Evolutionary conservation across 495 filamentous ascomycete genomes (phyloP).

Genomic region (Penicillium ucsense): DNA sequence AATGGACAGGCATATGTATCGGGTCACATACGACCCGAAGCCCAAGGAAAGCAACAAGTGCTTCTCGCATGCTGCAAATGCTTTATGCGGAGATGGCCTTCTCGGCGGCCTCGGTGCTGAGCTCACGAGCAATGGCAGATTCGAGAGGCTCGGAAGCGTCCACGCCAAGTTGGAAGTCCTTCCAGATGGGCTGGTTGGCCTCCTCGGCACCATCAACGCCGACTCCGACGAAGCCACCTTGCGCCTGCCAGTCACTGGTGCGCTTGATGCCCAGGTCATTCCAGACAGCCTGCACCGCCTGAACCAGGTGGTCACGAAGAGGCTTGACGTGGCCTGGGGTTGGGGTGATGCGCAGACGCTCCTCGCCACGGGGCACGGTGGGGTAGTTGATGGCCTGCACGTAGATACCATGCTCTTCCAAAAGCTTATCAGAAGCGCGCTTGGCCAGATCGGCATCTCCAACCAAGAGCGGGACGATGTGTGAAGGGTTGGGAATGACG

Average conservation of each 20-base stretch:
- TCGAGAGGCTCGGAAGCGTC: constrained; percentile 32
- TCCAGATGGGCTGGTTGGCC: constrained; percentile 68
- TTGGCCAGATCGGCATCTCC: constrained; percentile 92
- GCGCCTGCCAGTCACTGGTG: constrained; percentile 77
- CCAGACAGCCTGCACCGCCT: constrained; percentile 82
- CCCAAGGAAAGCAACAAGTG: constrained; percentile 1
- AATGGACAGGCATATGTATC: too few relatives aligned
- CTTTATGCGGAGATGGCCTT: not conserved
- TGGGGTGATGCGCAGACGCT: constrained; percentile 88
- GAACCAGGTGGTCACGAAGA: constrained; percentile 75
- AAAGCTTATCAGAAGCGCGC: constrained; percentile 75
- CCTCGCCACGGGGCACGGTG: constrained; percentile 91
- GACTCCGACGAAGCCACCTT: constrained; percentile 91
- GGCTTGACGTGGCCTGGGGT: constrained; percentile 82
- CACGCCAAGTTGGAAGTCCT: constrained; percentile 73
- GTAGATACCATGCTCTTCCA: constrained; percentile 85
- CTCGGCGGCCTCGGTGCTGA: constrained; percentile 15
- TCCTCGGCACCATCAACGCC: constrained; percentile 54
- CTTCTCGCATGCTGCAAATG: too few relatives aligned
- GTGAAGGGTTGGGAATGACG: constrained; percentile 95
- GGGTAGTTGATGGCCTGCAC: constrained; percentile 99
- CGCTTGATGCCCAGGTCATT: constrained; percentile 78
- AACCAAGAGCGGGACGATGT: constrained; percentile 91
- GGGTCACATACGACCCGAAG: too few relatives aligned
- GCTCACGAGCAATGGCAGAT: constrained; percentile 29